These are phyloP conservation scores for Xerocomellus amylosporus DNA, from an alignment of 768 basidiomycete genomes.

Conservation along the genomic window DNA sequence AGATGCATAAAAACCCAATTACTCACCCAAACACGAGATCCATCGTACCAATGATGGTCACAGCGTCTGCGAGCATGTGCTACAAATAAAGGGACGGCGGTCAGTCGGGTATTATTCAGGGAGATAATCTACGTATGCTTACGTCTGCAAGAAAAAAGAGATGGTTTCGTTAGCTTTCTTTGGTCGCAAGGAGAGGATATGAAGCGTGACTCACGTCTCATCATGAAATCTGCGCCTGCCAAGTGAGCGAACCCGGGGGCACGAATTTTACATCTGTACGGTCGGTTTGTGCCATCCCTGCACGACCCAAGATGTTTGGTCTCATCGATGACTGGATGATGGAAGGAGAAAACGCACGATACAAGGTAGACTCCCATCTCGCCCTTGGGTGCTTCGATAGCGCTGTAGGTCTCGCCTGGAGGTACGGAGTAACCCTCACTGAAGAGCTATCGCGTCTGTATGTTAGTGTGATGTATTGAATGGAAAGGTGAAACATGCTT, in stretches of 20 bases:
- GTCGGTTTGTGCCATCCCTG: constrained; percentile 92
- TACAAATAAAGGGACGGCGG: constrained; percentile 37
- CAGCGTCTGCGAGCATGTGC: constrained; percentile 93
- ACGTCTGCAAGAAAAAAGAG: constrained; percentile 34
- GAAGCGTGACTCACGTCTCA: constrained; percentile 65
- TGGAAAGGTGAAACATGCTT: constrained; percentile 43
- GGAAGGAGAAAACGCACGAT: constrained; percentile 52
- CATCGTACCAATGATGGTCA: constrained; percentile 98
- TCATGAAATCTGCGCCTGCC: constrained; percentile 97
- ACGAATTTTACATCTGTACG: constrained; percentile 96
- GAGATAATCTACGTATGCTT: constrained; percentile 13
- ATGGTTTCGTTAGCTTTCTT: not conserved
- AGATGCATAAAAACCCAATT: not conserved
- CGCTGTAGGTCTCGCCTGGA: constrained; percentile 92
- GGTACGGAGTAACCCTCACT: constrained; percentile 97
- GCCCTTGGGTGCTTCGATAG: constrained; percentile 98
- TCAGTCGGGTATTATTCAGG: constrained; percentile 9
- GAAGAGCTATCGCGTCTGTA: constrained; percentile 61
- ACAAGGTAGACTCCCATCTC: constrained; percentile 99
- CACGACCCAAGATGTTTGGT: not conserved
- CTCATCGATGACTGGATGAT: not conserved
- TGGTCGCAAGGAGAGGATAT: not conserved
- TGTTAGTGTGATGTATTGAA: not conserved
- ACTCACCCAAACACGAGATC: constrained; percentile 95
- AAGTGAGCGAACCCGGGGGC: constrained; percentile 96